Evolutionary conservation across 148 eudicot species (phyloP).

Genomic region (Cornus kousa): DNA sequence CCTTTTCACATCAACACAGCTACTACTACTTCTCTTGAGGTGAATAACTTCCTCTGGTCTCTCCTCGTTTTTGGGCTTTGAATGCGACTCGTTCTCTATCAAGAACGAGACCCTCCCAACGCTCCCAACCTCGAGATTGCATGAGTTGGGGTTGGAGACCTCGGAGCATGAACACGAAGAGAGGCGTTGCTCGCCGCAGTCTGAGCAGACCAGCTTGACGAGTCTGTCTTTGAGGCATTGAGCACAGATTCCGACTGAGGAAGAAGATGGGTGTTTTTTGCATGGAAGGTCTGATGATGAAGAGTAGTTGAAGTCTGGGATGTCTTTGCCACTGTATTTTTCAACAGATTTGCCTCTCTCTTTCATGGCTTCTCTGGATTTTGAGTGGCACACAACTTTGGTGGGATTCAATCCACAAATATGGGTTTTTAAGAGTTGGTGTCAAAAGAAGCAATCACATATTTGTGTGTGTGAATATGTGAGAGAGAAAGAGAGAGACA

Average conservation of each 20-base stretch:
- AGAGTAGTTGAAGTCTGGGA: slow-evolving; percentile 31
- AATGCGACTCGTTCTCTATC: slow-evolving; percentile 52
- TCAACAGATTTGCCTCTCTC: slow-evolving; percentile 74
- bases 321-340: slow-evolving; percentile 23
- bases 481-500: too few relatives aligned
- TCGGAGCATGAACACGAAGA: slow-evolving; percentile 72
- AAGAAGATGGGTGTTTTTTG: slow-evolving; percentile 59
- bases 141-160: slow-evolving; percentile 40
- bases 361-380: slow-evolving; percentile 44
- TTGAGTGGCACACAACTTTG: too few relatives aligned
- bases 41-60: slow-evolving; percentile 24
- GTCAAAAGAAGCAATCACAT: neutral
- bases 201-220: slow-evolving; percentile 64
- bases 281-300: slow-evolving; percentile 53
- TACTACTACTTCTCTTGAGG: slow-evolving; percentile 60
- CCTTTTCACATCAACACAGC: slow-evolving; percentile 33
- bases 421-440: neutral
- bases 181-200: slow-evolving; percentile 69
- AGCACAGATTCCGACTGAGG: slow-evolving; percentile 73
- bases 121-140: slow-evolving; percentile 39
- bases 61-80: slow-evolving; percentile 11
- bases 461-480: neutral
- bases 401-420: neutral
- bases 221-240: slow-evolving; percentile 71
- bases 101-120: slow-evolving; percentile 78